A percentile compares a stretch with the other conserved stretches of the same genome.
These are phyloP conservation scores for Suillus paluster DNA, from an alignment of 768 basidiomycete species.

Conservation along the genomic window DNA sequence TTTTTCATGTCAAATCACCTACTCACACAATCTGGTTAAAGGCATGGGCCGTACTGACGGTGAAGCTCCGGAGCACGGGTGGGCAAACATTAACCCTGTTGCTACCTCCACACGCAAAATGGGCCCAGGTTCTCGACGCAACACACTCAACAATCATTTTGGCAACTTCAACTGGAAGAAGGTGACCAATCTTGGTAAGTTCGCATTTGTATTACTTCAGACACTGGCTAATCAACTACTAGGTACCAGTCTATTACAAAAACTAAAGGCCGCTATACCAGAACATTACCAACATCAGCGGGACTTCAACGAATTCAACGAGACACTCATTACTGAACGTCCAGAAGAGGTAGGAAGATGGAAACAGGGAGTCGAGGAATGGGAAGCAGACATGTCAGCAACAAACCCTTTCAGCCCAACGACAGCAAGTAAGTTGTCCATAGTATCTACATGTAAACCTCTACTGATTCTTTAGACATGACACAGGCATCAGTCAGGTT, in stretches of 20 bases:
- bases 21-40: neutral
- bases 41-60: neutral
- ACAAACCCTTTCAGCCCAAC: conserved; percentile 27
- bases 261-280: neutral
- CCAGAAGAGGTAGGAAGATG: conserved; percentile 7
- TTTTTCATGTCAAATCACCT: neutral
- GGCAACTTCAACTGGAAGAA: too few relatives aligned
- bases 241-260: neutral
- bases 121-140: conserved; percentile 17
- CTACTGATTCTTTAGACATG: too few relatives aligned
- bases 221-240: too few relatives aligned
- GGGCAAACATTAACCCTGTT: conserved; percentile 19
- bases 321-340: too few relatives aligned
- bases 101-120: conserved; percentile 21
- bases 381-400: conserved; percentile 25
- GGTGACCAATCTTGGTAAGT: neutral
- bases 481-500: conserved; percentile 7
- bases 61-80: conserved; percentile 14
- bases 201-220: too few relatives aligned
- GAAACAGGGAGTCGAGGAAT: conserved; percentile 24
- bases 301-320: neutral
- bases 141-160: conserved; percentile 31
- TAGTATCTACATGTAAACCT: too few relatives aligned
- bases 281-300: neutral
- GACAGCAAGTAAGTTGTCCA: neutral